A percentile compares a stretch with the other conserved stretches of the same genome.
These are phyloP conservation scores for Eutypella sp. DNA, from an alignment of 2,329 filamentous ascomycete species.

Conservation along the genomic window DNA sequence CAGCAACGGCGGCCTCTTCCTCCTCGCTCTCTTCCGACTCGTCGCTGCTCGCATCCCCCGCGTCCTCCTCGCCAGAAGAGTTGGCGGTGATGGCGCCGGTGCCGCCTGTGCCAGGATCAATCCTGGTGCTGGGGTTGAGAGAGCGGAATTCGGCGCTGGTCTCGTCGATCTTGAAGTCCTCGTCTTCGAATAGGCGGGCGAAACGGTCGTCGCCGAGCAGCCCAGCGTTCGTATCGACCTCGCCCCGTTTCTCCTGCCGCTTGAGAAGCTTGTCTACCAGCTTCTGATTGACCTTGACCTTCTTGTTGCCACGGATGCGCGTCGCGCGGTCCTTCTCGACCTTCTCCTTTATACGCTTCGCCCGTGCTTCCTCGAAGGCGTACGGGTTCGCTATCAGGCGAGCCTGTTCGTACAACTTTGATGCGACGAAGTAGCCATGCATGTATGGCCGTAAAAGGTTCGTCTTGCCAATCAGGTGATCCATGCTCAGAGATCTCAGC, in stretches of 20 bases:
- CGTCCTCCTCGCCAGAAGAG: slow-evolving; percentile 46
- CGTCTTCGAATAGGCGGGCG: slow-evolving; percentile 81
- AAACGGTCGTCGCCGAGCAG: slow-evolving; percentile 84
- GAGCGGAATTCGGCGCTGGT: slow-evolving; percentile 78
- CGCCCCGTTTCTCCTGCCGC: slow-evolving; percentile 55
- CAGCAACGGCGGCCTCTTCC: slow-evolving; percentile 22
- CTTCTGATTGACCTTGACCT: slow-evolving; percentile 92
- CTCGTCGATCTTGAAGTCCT: slow-evolving; percentile 90
- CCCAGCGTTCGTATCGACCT: slow-evolving; percentile 55
- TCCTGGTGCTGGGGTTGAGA: slow-evolving; percentile 79
- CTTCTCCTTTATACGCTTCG: slow-evolving; percentile 88
- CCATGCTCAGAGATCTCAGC: slow-evolving; percentile 76
- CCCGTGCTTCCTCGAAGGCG: slow-evolving; percentile 85
- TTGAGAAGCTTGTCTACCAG: slow-evolving; percentile 70
- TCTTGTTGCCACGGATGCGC: slow-evolving; percentile 89
- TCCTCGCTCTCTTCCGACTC: slow-evolving; percentile 32
- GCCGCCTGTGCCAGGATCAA: slow-evolving; percentile 28
- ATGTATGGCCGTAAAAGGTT: slow-evolving; percentile 91
- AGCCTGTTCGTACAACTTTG: slow-evolving; percentile 92
- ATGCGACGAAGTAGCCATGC: slow-evolving; percentile 97
- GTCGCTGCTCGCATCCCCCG: slow-evolving; percentile 30
- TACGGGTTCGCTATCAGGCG: slow-evolving; percentile 90
- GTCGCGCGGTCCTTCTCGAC: slow-evolving; percentile 96
- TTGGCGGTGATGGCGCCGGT: slow-evolving; percentile 25
- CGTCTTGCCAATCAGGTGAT: slow-evolving; percentile 85